Base-by-base conservation (phyloP, 2,329 filamentous ascomycete genomes). In the Monosporascus sp. region DNA sequence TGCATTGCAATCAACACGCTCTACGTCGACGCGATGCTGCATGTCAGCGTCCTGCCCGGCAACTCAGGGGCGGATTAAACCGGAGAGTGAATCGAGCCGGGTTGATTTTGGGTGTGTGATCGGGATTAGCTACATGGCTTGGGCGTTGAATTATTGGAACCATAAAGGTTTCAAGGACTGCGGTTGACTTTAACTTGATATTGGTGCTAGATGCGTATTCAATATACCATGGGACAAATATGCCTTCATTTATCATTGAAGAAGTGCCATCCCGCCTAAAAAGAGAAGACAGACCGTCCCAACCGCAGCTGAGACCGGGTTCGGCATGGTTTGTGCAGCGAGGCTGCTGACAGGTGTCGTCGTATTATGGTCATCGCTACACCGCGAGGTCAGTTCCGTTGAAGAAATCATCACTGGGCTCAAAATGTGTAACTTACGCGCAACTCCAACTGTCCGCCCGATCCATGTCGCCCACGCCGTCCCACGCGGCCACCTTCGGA, bases 11-110 rank as follows among this genome's bases (percentile, higher is more conserved):
- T 70, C 52, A 81, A 81, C 54, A 63, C 66, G 34, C 60, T 73
- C 0, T 79, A 80, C 53, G 42, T 70, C 3, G 74, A 79, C 52
- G 70, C 74, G 0, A 66, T 71, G 18, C 54, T 80, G 41, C 73
- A 77, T 51, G 70, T 74, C 49, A 71, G 69, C 24, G 45, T 48
- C 11, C 37, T 59, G 44, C 56, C 55, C 3, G 47, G 53, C n/a
- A 56, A 59, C 47, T 48, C 57, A 24, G 6, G 22, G 55, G 48
- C 27, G 34, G 39, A 47, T 56, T 52, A 25, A 24, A 41, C 6
- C 6, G 3, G 17, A 11, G 18, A 4, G 17, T 34, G 17, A 31
- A 18, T 7, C 11, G 11, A 34, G 31, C 31, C 31, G 31, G 9
- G 31, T 34, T 34, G 31, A 34, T 14, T 34, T 31, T 1, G 3